Base-by-base conservation (phyloP, 1,139 yeast genomes). In the Kazachstania sp. region DNA sequence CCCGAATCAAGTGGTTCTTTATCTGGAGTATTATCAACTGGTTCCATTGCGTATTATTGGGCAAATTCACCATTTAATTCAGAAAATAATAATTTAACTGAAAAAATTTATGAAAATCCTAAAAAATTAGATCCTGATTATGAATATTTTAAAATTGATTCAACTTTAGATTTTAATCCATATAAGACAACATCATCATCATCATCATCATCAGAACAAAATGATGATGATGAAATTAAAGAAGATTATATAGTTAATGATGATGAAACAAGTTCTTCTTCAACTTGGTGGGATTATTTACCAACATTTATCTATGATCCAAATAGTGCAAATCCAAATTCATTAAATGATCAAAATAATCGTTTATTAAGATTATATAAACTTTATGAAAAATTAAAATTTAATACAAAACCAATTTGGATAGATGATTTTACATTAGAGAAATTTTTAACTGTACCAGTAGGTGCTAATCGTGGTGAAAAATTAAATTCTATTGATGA, bases 381-480 rank as follows among this genome's bases (percentile, higher is more conserved):
- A 37, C 41, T 48, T n/a, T 53, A 53, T 41, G 45, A 45, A 19
- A 47, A 47, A 19, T 30, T 52, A 5, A 34, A 34, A 16, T 53
- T 48, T 34, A 45, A 51, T 37, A 50, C 55, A 13, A 35, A 37
- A 23, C 46, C 46, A 39, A 37, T 43, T 32, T 55, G 51, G 48
- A 20, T 42, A 2, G 50, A 47, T 16, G 45, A 48, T 3, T 55
- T 47, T 39, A 42, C 49, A n/a, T 43, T 46, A 13, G 44, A 39
- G 18, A 49, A 51, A 38, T 41, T 54, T 4, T 45, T 54, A 26
- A 52, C 49, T 13, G 35, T 52, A 9, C 34, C 34, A 8, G 15
- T 46, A 3, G 58, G 58, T 7, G 44, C 50, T 1, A 31, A 43
- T 6, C 47, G 43, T 29, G 55, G 53, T 18, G 37, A 45, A 28